Conservation (phyloP, 169 alveolate species). For the Miamiensis avidus region DNA sequence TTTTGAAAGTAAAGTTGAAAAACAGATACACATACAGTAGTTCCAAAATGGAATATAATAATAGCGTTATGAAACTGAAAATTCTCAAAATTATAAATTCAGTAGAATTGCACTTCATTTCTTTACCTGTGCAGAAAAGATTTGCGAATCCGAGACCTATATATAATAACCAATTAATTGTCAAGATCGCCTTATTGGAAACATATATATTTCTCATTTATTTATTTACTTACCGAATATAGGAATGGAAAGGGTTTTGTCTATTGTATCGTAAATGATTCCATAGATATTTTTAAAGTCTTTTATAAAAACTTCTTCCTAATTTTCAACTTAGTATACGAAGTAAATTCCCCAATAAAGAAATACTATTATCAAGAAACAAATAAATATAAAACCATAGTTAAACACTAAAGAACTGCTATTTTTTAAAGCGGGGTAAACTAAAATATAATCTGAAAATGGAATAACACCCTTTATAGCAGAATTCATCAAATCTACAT, state of each 20-base stretch:
- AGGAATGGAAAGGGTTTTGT: conserved; percentile 7
- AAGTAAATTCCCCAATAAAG: neutral
- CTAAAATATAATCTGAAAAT: neutral
- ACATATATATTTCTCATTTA: neutral
- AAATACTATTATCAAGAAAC: neutral
- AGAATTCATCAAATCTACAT: neutral
- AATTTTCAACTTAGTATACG: neutral
- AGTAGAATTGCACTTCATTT: neutral
- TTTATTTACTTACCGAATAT: neutral
- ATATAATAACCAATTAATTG: neutral
- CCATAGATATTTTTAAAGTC: neutral
- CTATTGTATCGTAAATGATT: neutral
- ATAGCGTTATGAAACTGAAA: conserved; percentile 14
- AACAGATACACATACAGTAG: conserved; percentile 22
- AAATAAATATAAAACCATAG: neutral
- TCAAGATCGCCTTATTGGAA: neutral
- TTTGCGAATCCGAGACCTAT: neutral
- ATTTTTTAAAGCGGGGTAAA: neutral
- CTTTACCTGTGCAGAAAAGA: neutral
- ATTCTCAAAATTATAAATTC: conserved; percentile 20
- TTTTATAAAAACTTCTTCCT: conserved; percentile 10
- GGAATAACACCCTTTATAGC: neutral
- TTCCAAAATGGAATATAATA: conserved; percentile 12
- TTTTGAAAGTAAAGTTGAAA: conserved; percentile 40
- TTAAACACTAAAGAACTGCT: neutral